Percentiles rank a stretch among this genome's conserved stretches.
Conservation (phyloP, 2,329 filamentous ascomycete genomes). For the Amylocarpus encephaloides region DNA sequence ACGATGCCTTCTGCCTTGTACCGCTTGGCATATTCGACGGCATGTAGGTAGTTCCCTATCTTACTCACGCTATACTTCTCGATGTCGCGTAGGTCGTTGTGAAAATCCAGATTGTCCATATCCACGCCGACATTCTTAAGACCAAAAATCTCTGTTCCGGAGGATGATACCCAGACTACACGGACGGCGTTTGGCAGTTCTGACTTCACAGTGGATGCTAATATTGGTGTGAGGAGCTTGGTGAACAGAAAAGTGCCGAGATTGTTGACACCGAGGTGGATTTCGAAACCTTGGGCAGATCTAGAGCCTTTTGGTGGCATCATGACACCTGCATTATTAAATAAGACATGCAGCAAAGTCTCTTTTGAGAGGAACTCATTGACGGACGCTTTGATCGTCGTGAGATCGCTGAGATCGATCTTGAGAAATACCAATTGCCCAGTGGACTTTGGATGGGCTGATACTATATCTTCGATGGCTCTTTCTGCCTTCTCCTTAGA, state of each 20-base stretch:
- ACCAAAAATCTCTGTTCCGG: conserved; percentile 15
- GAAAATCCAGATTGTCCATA: conserved; percentile 16
- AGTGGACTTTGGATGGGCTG: conserved; percentile 16
- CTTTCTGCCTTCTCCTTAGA: conserved; percentile 33
- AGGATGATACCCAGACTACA: conserved; percentile 30
- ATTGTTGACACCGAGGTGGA: conserved; percentile 31
- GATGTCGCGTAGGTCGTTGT: neutral
- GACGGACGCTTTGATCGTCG: conserved; percentile 32
- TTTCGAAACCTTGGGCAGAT: conserved; percentile 30
- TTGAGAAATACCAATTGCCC: conserved; percentile 33
- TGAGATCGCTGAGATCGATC: conserved; percentile 34
- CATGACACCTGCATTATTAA: conserved; percentile 35
- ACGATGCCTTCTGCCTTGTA: conserved; percentile 16
- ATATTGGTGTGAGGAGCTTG: conserved; percentile 29
- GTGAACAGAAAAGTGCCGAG: conserved; percentile 33
- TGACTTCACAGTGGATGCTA: conserved; percentile 24
- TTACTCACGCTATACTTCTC: conserved; percentile 16
- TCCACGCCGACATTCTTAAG: conserved; percentile 5
- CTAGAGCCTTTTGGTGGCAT: conserved; percentile 26
- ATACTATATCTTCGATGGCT: conserved; percentile 35
- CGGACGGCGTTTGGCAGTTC: conserved; percentile 23
- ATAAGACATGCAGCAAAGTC: conserved; percentile 34
- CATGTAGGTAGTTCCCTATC: conserved; percentile 12
- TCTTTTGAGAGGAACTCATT: conserved; percentile 32
- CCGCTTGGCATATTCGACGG: conserved; percentile 12